Conservation (phyloP, 805 yeast genomes). For the Starmerella tilneyi region DNA sequence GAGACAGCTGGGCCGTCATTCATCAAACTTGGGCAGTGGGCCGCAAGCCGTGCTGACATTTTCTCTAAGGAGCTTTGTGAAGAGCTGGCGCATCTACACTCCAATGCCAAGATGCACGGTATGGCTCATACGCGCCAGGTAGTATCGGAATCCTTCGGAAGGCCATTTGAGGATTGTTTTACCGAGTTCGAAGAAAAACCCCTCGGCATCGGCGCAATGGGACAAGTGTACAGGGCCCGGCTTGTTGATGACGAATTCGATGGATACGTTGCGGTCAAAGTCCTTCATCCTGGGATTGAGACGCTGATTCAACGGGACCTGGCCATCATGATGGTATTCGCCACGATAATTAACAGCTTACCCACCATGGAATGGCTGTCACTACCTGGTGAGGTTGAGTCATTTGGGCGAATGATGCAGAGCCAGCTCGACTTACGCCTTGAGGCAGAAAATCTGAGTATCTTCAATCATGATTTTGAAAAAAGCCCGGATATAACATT, state of each 20-base stretch:
- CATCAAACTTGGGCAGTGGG: conserved; percentile 88
- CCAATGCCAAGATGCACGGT: conserved; percentile 69
- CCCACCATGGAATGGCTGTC: conserved; percentile 99
- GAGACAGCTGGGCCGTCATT: conserved; percentile 88
- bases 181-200: conserved; percentile 68
- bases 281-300: conserved; percentile 80
- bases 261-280: conserved; percentile 72
- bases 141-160: conserved; percentile 50
- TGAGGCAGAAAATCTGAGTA: conserved; percentile 70
- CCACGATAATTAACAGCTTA: conserved; percentile 51
- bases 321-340: conserved; percentile 72
- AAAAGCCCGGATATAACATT: conserved; percentile 54
- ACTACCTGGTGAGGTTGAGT: conserved; percentile 85
- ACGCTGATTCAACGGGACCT: conserved; percentile 67
- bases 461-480: conserved; percentile 60
- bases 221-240: conserved; percentile 80
- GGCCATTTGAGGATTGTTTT: conserved; percentile 62
- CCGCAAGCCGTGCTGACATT: conserved; percentile 91
- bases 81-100: conserved; percentile 67
- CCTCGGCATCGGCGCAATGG: conserved; percentile 96
- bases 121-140: conserved; percentile 48
- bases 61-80: conserved; percentile 71
- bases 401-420: conserved; percentile 75
- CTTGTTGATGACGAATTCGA: conserved; percentile 33
- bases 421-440: conserved; percentile 81